These are phyloP conservation scores for Backusella parvicylindrica DNA, from an alignment of 192 early-diverging fungal species.

Conservation along the genomic window DNA sequence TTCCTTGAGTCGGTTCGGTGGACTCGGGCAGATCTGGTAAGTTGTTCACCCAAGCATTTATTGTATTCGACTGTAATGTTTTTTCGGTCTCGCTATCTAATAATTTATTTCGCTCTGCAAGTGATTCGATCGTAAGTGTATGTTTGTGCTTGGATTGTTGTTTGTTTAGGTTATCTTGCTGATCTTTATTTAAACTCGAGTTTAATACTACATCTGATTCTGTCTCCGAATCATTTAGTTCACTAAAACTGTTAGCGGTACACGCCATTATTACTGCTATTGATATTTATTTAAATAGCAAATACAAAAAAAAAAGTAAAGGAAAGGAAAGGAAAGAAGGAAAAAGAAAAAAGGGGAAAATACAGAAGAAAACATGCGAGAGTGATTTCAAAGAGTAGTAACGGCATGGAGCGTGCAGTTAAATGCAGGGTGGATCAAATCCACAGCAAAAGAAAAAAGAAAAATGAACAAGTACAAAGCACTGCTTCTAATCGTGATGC, in stretches of 20 bases:
- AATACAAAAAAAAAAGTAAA: no score
- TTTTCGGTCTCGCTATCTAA: not conserved
- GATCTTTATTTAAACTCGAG: not conserved
- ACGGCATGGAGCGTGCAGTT: not conserved
- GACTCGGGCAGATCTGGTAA: slow-evolving; percentile 9
- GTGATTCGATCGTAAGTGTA: slow-evolving; percentile 3
- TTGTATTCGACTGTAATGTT: slow-evolving; percentile 3
- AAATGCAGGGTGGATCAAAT: not conserved
- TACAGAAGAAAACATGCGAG: no score
- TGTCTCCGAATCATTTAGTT: not conserved
- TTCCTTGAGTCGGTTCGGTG: not conserved
- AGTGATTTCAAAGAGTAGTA: not conserved
- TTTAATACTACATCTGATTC: not conserved
- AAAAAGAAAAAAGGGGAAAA: no score
- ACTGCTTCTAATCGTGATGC: not conserved
- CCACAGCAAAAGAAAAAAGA: not conserved
- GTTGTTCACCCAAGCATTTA: slow-evolving; percentile 13
- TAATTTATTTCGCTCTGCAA: slow-evolving; percentile 17
- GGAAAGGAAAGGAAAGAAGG: not conserved
- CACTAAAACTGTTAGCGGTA: not conserved
- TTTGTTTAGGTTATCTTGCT: not conserved
- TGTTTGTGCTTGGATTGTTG: not conserved
- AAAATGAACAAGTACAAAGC: not conserved
- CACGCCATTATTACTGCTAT: not conserved
- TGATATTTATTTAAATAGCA: not conserved